Evolutionary conservation across 1,284 basidiomycete species (phyloP).

Genomic region (Austroboletus novae-zelandiae): DNA sequence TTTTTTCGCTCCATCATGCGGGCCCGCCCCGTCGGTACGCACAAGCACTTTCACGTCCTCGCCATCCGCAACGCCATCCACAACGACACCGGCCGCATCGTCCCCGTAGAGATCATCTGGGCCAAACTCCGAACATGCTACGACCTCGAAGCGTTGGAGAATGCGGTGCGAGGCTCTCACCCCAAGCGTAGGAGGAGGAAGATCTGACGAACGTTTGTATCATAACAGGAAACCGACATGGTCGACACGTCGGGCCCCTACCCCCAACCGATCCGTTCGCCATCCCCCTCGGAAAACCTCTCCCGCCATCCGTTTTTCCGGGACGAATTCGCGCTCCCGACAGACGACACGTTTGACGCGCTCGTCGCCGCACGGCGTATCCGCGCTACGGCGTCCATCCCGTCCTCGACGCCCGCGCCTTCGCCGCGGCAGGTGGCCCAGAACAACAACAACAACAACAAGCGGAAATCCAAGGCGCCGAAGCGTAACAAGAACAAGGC

Average conservation of each 20-base stretch:
- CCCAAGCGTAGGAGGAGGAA: too few relatives aligned
- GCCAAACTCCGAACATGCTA: conserved; percentile 69
- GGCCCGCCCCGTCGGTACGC: conserved; percentile 72
- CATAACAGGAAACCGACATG: conserved; percentile 55
- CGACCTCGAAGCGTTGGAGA: conserved; percentile 74
- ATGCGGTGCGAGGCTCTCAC: conserved; percentile 47
- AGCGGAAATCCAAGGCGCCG: conserved; percentile 24
- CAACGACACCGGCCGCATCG: conserved; percentile 63
- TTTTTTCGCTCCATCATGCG: conserved; percentile 79
- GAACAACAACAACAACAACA: conserved; percentile 5
- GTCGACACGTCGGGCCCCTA: conserved; percentile 52
- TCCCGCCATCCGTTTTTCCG: conserved; percentile 66
- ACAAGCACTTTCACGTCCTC: conserved; percentile 76
- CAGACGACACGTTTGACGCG: conserved; percentile 54
- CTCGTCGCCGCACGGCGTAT: conserved; percentile 61
- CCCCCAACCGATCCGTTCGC: conserved; percentile 53
- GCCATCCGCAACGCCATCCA: conserved; percentile 69
- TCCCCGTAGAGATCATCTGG: conserved; percentile 71
- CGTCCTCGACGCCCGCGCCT: conserved; percentile 54
- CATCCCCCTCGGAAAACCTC: conserved; percentile 65
- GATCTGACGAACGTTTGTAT: neutral
- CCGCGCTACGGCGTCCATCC: conserved; percentile 55
- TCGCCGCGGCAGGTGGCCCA: conserved; percentile 33
- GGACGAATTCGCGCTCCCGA: conserved; percentile 62
- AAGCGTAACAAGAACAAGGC: conserved; percentile 30